A percentile compares a stretch with the other conserved stretches of the same genome.
Evolutionary conservation across 2,329 filamentous ascomycete genomes (phyloP).

Genomic region (Fusarium nanum): DNA sequence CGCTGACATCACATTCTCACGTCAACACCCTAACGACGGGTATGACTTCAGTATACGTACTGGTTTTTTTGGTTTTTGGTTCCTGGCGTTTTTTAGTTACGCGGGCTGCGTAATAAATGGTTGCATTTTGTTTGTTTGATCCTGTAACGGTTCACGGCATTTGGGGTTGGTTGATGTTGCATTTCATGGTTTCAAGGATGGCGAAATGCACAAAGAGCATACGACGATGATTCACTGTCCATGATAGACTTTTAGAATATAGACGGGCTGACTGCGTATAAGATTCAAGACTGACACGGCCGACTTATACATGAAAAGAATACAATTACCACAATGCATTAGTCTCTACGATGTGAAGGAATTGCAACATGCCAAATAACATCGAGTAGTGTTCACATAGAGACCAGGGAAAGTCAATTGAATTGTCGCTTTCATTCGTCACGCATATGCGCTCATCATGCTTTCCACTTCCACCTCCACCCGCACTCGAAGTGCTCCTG

Average conservation of each 20-base stretch:
- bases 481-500: background rate
- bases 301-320: background rate
- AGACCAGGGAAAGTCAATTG: slow-evolving; percentile 6
- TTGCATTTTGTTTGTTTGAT: slow-evolving; percentile 13
- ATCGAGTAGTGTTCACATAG: background rate
- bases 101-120: slow-evolving; percentile 15
- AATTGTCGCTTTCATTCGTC: slow-evolving; percentile 45
- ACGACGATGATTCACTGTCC: slow-evolving; percentile 13
- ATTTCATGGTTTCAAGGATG: slow-evolving; percentile 13
- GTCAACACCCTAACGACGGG: background rate
- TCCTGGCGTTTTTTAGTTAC: slow-evolving; percentile 22
- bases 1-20: background rate
- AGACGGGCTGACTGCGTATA: slow-evolving; percentile 11
- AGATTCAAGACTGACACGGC: background rate
- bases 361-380: too few species aligned
- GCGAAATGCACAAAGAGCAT: slow-evolving; percentile 22
- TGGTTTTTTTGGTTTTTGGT: background rate
- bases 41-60: background rate
- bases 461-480: slow-evolving; percentile 8
- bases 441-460: slow-evolving; percentile 38
- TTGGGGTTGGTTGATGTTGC: slow-evolving; percentile 6
- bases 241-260: slow-evolving; percentile 33
- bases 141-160: slow-evolving; percentile 14
- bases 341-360: background rate
- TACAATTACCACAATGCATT: background rate